phyloP scores from a whole-genome alignment of 1,284 basidiomycete genomes.

The Amylostereum areolatum region DNA sequence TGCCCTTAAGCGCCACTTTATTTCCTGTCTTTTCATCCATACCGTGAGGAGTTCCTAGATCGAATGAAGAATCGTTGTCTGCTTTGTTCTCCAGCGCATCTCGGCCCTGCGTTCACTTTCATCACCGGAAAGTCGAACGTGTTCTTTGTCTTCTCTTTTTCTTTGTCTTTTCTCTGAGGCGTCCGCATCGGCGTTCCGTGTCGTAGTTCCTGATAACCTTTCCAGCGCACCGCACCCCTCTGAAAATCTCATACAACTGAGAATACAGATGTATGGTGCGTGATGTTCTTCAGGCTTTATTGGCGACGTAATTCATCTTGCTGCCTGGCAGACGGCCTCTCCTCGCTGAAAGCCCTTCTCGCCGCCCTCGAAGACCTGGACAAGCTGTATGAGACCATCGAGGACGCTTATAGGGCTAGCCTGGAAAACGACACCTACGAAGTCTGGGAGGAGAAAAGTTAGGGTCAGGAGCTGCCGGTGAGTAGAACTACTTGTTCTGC shows the following conservation, averaged over 20 bases:
- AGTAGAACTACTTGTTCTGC: background rate
- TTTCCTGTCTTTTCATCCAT: background rate
- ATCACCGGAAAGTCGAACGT: background rate
- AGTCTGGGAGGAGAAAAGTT: slow-evolving; percentile 64
- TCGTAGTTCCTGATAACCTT: background rate
- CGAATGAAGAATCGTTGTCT: slow-evolving; percentile 4
- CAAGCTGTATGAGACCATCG: slow-evolving; percentile 62
- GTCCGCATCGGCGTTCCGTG: too few relatives aligned
- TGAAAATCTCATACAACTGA: slow-evolving; percentile 91
- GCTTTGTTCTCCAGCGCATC: background rate
- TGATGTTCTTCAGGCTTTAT: slow-evolving; percentile 14
- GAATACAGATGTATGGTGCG: slow-evolving; percentile 98
- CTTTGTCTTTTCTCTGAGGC: background rate
- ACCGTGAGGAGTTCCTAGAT: background rate
- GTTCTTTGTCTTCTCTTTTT: slow-evolving; percentile 1
- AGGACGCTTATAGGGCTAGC: slow-evolving; percentile 58
- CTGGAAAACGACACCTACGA: slow-evolving; percentile 50
- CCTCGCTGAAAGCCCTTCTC: slow-evolving; percentile 74
- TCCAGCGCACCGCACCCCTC: slow-evolving; percentile 89
- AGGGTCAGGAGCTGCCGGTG: slow-evolving; percentile 13
- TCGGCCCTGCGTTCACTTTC: too few relatives aligned
- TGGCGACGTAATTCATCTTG: background rate
- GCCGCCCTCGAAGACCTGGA: slow-evolving; percentile 74
- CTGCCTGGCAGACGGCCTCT: slow-evolving; percentile 56
- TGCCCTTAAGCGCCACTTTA: background rate